These are phyloP conservation scores for Massarina eburnea DNA, from an alignment of 2,329 filamentous ascomycete genomes.

Conservation along the genomic window DNA sequence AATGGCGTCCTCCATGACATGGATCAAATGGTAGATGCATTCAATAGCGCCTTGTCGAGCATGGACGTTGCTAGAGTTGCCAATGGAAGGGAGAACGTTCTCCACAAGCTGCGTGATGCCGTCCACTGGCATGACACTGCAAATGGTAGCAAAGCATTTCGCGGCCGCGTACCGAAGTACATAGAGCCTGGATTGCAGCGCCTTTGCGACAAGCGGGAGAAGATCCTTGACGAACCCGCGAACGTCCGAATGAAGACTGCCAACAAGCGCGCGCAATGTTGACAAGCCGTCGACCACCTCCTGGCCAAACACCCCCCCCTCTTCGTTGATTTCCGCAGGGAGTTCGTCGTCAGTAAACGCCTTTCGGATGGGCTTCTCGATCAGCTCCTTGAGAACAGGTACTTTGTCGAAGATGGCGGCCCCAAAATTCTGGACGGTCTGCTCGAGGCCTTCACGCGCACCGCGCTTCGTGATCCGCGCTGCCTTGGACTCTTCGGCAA, in stretches of 20 bases:
- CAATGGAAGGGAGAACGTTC: constrained; percentile 87
- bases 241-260: constrained; percentile 76
- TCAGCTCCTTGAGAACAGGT: constrained; percentile 76
- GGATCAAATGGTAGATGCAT: constrained; percentile 93
- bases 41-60: constrained; percentile 93
- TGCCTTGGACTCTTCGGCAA: constrained; percentile 83
- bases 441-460: constrained; percentile 91
- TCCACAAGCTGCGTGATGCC: constrained; percentile 96
- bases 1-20: constrained; percentile 96
- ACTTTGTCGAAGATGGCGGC: constrained; percentile 76
- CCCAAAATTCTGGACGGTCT: constrained; percentile 79
- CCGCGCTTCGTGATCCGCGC: constrained; percentile 89
- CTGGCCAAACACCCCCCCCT: constrained; percentile 77
- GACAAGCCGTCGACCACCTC: constrained; percentile 94
- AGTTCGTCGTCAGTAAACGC: constrained; percentile 71
- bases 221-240: constrained; percentile 80
- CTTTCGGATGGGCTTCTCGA: constrained; percentile 75
- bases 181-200: constrained; percentile 82
- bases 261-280: constrained; percentile 86
- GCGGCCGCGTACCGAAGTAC: constrained; percentile 96
- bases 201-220: constrained; percentile 83
- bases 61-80: constrained; percentile 83
- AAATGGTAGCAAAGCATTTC: constrained; percentile 95
- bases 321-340: constrained; percentile 71
- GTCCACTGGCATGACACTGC: constrained; percentile 91